Evolutionary conservation across 805 yeast species (phyloP), one percentile per base, ranked within the genome.

Genomic region (Millerozyma acaciae): DNA sequence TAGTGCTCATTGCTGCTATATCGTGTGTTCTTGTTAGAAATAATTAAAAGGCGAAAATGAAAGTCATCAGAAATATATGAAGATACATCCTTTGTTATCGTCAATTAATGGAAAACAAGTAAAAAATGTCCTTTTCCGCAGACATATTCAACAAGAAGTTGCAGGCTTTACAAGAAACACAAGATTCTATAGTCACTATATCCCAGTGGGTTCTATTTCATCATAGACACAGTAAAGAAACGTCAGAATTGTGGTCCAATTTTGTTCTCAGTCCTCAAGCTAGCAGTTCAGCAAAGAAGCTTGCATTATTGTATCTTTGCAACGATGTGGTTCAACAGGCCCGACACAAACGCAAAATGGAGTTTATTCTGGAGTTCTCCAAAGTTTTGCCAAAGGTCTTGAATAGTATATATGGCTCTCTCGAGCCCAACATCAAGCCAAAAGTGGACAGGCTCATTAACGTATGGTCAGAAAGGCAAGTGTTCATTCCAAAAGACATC

Each of bases 311-410:
- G 16, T 86, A 86, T 48, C 62, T 86, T 9, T 80, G 83, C 32
- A 86, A 86, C 53, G 96, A 86, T 44, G 79, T 86, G 15, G 81
- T 85, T 1, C 96, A 86, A 55, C 83, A 83, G 51, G 76, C 88
- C 3, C 68, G 79, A 38, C 78, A 80, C 21, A 76, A 78, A 45
- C 68, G 73, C 38, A 76, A 73, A 47, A 60, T 61, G 4, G 84
- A 76, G 30, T 80, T 81, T 43, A 55, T 80, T 3, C 60, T 56
- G 6, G 79, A 76, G 3, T 86, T 84, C 55, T 68, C 75, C 8
- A 50, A 53, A 1, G 71, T 70, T 3, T 50, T 80, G 26, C 76
- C 77, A 1, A 32, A 37, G 1, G 68, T 70, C 1, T 42, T 79
- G 30, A 40, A 45, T 3, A 39, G 51, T 5, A 56, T 64, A 2